These are phyloP conservation scores for Letharia columbiana DNA, from an alignment of 495 filamentous ascomycete genomes.

Conservation along the genomic window DNA sequence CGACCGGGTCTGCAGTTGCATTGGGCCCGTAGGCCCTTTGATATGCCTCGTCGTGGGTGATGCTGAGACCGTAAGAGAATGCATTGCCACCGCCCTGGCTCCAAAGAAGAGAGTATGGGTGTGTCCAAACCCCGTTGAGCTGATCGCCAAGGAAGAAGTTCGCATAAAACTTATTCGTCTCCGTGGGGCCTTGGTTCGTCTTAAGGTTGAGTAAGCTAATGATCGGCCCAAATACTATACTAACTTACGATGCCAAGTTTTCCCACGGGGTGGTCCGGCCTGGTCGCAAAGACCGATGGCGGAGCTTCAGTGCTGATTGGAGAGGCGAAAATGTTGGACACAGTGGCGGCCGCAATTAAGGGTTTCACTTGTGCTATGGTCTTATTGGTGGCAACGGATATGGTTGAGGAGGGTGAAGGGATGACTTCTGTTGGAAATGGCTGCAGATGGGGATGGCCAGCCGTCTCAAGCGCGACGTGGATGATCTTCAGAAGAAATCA, in stretches of 20 bases:
- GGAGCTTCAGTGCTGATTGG: conserved; percentile 40
- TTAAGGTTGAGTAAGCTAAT: conserved; percentile 31
- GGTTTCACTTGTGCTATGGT: neutral
- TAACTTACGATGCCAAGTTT: conserved; percentile 41
- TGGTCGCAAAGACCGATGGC: conserved; percentile 42
- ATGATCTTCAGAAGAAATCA: neutral
- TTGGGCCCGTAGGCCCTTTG: conserved; percentile 56
- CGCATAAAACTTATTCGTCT: conserved; percentile 88
- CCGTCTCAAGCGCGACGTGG: neutral
- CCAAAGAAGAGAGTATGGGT: conserved; percentile 81
- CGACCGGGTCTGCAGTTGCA: conserved; percentile 37
- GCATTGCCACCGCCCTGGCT: conserved; percentile 56
- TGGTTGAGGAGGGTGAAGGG: neutral
- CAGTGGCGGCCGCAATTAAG: neutral
- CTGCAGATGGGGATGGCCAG: neutral
- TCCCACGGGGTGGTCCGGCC: conserved; percentile 45
- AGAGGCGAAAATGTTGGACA: neutral
- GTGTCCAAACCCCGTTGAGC: conserved; percentile 60
- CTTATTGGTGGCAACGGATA: neutral
- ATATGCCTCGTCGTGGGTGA: conserved; percentile 59
- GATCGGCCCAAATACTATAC: conserved; percentile 31
- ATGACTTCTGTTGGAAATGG: neutral
- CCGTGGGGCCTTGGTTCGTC: conserved; percentile 29
- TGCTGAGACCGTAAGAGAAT: conserved; percentile 63
- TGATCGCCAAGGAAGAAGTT: conserved; percentile 79